A percentile compares a stretch with the other conserved stretches of the same genome.
Conservation (phyloP, 805 yeast species). For the Komagataella ulmi region DNA sequence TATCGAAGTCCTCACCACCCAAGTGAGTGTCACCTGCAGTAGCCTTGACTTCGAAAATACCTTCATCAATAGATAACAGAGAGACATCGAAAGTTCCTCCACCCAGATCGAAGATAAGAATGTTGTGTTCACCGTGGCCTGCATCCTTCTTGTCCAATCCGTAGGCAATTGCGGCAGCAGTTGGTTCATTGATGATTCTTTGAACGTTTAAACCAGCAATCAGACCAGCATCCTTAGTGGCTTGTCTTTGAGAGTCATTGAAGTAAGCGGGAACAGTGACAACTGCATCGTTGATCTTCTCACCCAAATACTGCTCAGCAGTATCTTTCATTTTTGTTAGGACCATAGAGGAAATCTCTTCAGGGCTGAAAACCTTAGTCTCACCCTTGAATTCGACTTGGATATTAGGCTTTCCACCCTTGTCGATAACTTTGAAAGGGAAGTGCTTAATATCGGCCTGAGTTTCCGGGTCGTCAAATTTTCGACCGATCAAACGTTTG, state of each 20-base stretch:
- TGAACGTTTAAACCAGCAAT: conserved; percentile 92
- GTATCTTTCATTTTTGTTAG: conserved; percentile 77
- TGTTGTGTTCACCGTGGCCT: conserved; percentile 61
- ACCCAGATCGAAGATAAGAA: conserved; percentile 88
- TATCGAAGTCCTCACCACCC: conserved; percentile 99
- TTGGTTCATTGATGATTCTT: conserved; percentile 94
- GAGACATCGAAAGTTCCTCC: conserved; percentile 99
- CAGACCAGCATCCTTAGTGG: conserved; percentile 94
- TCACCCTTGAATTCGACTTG: conserved; percentile 79
- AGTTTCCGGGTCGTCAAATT: conserved; percentile 73
- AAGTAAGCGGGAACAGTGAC: conserved; percentile 96
- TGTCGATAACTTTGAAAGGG: conserved; percentile 73
- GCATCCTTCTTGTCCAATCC: conserved; percentile 72
- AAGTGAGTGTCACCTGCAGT: conserved; percentile 85
- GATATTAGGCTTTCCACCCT: conserved; percentile 70
- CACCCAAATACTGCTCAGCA: conserved; percentile 85
- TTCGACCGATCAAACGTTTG: conserved; percentile 90
- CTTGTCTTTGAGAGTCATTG: conserved; percentile 97
- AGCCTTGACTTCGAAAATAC: conserved; percentile 94
- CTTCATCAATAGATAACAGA: conserved; percentile 81
- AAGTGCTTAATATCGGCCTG: conserved; percentile 66
- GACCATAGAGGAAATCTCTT: conserved; percentile 91
- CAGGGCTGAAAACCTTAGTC: conserved; percentile 80
- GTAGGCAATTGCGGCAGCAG: conserved; percentile 96
- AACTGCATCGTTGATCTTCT: conserved; percentile 79